Base-by-base conservation (phyloP, 2,329 filamentous ascomycete genomes). In the Pseudogymnoascus sp. region DNA sequence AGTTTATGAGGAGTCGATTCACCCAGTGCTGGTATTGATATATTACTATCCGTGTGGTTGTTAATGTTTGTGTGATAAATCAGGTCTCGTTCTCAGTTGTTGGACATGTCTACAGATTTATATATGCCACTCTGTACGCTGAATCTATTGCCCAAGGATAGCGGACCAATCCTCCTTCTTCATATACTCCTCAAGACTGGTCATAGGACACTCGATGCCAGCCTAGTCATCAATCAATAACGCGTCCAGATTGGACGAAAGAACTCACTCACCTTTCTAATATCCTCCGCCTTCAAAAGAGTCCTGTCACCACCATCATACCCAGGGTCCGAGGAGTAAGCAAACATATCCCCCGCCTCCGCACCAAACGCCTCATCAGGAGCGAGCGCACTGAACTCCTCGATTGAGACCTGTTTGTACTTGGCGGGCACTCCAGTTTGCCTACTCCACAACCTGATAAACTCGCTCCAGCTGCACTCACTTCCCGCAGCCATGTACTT, bases 401-500 rank as follows among this genome's bases (percentile, higher is more conserved):
- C 73, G 1, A 72, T 62, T 0, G 72, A 68, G 9, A 78, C 65
- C 63, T 80, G 73, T 35, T 71, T 71, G 64, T 79, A 81, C 6
- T 62, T 67, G 2, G 72, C 71, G 0, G 69, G 60, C 1, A 72
- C 65, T 0, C 73, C 73, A 1, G 72, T 77, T 2, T 74, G 65
- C 4, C 70, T 63, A 12, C 72, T 72, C 78, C 78, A 81, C 0
- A 74, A 68, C 16, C 71, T 65, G 7, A 78, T 74, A 65, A 74
- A 81, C 6, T 81, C 77, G 3, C 72, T 63, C 77, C 78, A 81
- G 30, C 71, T 79, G 66, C 76, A 77, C 3, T 69, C 73, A 3
- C 76, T 74, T 2, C 78, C 78, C 30, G 71, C 77, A 0, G 78
- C 79, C 74, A 82, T 79, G 66, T 81, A 81, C 1, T 70, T 68